A percentile compares a stretch with the other conserved stretches of the same genome.
Conservation (phyloP, 192 early-diverging fungal genomes). For the Linnemannia schmuckeri region DNA sequence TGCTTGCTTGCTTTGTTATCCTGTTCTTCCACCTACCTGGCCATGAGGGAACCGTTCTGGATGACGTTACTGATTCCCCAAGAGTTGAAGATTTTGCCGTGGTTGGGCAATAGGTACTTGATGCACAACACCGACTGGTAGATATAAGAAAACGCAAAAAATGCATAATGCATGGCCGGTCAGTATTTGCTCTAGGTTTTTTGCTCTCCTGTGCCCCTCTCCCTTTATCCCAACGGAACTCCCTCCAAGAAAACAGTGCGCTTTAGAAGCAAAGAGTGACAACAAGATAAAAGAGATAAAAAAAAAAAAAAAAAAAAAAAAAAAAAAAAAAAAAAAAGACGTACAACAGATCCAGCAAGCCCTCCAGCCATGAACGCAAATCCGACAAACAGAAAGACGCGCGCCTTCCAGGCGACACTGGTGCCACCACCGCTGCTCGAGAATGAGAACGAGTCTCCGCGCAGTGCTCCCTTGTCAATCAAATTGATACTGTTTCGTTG, state of each 20-base stretch:
- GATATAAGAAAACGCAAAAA: background rate
- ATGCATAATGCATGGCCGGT: background rate
- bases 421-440: slow-evolving; percentile 32
- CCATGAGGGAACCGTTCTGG: slow-evolving; percentile 46
- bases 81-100: slow-evolving; percentile 27
- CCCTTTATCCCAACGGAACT: no score
- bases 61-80: slow-evolving; percentile 54
- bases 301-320: background rate
- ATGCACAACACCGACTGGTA: slow-evolving; percentile 43
- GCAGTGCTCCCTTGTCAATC: slow-evolving; percentile 65
- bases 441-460: slow-evolving; percentile 61
- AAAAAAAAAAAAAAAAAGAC: background rate
- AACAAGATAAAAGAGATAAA: no score
- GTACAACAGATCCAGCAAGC: slow-evolving; percentile 69
- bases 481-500: slow-evolving; percentile 61
- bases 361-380: slow-evolving; percentile 72
- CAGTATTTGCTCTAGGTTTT: no score
- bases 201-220: no score
- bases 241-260: background rate
- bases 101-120: slow-evolving; percentile 44
- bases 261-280: no score
- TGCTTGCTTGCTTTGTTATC: background rate
- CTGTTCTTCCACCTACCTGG: slow-evolving; percentile 23
- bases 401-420: slow-evolving; percentile 61
- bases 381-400: slow-evolving; percentile 69